Evolutionary conservation across 805 yeast genomes (phyloP), one percentile per base, ranked within the genome.

Genomic region (Lipomyces yamanashiensis): DNA sequence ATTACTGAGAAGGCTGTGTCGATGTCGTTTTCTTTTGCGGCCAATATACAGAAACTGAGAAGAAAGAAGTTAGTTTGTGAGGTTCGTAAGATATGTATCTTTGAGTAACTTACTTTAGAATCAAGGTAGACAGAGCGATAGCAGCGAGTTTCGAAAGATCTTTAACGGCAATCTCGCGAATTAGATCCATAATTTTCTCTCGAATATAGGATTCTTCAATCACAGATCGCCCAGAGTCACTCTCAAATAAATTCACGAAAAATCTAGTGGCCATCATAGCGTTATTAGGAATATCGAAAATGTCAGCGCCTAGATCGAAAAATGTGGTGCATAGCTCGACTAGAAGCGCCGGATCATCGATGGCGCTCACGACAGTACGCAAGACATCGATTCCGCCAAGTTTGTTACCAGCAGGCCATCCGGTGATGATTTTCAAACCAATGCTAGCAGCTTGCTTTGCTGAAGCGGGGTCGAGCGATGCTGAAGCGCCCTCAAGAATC

Each of bases 341-440:
- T 23, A 64, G 10, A 21, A 44, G 21, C 17, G n/a, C 67, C 9
- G 84, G 76, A 28, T 78, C 81, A 0, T 72, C 67, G 0, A 84
- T 73, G 12, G 76, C 71, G 1, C 80, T 71, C 2, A 84, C 78
- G 0, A 83, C 77, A n/a, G 82, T 71, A 51, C 92, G 80, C 50
- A 87, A 70, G 4, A 87, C 73, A 73, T 88, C 93, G 70, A 81
- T 82, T 0, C 87, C 89, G 1, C 87, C 81, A 1, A 85, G 77
- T 61, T 81, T 81, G 21, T 80, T 78, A 0, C 70, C 68, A 9
- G 72, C 71, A n/a, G 75, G 75, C 90, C 90, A 87, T 0, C 72
- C 64, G 10, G 73, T 68, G 44, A 80, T 77, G 10, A 84, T 82
- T 2, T 74, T 72, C 7, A 73, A 60, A 0, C 84, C 81, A 40